Evolutionary conservation across 2,329 filamentous ascomycete genomes (phyloP).

Genomic region (Hymenoscyphus fraxineus): DNA sequence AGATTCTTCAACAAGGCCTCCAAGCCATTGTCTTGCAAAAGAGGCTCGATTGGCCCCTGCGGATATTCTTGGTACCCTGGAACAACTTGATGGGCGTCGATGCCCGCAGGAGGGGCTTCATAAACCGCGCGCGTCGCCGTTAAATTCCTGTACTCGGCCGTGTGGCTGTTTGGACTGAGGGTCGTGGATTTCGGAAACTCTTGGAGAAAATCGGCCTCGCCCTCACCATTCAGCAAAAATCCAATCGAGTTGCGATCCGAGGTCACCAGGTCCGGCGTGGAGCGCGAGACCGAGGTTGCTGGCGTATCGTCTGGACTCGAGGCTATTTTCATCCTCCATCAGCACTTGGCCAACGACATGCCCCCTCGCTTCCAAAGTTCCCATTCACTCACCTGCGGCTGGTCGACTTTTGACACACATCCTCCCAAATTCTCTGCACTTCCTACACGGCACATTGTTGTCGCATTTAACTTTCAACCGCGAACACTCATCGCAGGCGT

Average conservation of each 20-base stretch:
- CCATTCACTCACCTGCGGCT: conserved; percentile 19
- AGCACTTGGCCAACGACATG: not conserved
- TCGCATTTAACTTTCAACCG: conserved; percentile 36
- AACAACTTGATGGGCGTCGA: not conserved
- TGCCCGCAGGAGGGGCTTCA: conserved; percentile 8
- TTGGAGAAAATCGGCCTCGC: conserved; percentile 31
- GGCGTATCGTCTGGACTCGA: conserved; percentile 26
- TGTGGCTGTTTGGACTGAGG: conserved; percentile 21
- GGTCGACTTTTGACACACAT: conserved; percentile 30
- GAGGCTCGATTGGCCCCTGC: conserved; percentile 1
- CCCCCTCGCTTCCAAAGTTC: not conserved
- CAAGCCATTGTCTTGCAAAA: conserved; percentile 22
- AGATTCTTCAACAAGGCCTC: conserved; percentile 28
- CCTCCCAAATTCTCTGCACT: conserved; percentile 34
- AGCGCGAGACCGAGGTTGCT: conserved; percentile 17
- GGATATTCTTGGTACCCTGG: conserved; percentile 19
- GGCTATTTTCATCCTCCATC: conserved; percentile 14
- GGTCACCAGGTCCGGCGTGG: conserved; percentile 24
- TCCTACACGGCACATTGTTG: conserved; percentile 32
- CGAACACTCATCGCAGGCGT: conserved; percentile 35
- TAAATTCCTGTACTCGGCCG: conserved; percentile 13
- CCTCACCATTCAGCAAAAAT: conserved; percentile 32
- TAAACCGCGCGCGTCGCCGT: conserved; percentile 12
- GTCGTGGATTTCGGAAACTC: conserved; percentile 31
- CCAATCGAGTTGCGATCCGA: conserved; percentile 35